A percentile compares a stretch with the other conserved stretches of the same genome.
These are phyloP conservation scores for Cronartium ribicola DNA, from an alignment of 1,284 basidiomycete species.

Conservation along the genomic window DNA sequence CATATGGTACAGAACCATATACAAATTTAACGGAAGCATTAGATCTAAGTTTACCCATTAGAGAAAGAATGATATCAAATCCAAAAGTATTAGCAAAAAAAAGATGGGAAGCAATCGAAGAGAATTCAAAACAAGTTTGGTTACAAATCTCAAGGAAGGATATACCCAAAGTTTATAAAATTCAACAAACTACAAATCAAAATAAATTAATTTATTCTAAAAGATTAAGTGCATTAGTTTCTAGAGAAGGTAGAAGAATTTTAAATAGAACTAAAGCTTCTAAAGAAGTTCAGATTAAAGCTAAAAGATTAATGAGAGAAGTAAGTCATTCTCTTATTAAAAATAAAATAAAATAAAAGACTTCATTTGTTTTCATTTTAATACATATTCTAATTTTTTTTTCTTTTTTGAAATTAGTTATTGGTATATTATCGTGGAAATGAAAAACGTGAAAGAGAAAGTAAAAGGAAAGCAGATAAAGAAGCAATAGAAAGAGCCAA, in stretches of 20 bases:
- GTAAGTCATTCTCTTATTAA: constrained; percentile 50
- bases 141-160: constrained; percentile 50
- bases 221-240: constrained; percentile 70
- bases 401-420: constrained; percentile 59
- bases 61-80: constrained; percentile 32
- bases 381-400: not conserved
- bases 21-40: constrained; percentile 20
- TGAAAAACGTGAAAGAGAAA: constrained; percentile 80
- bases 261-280: constrained; percentile 73
- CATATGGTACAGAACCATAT: constrained; percentile 40
- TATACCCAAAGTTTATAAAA: constrained; percentile 51
- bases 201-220: constrained; percentile 61
- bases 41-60: constrained; percentile 25
- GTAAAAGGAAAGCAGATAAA: constrained; percentile 88
- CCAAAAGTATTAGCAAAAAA: constrained; percentile 40
- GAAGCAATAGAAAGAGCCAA: constrained; percentile 84
- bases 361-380: not conserved
- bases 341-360: not conserved
- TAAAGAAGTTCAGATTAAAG: constrained; percentile 83
- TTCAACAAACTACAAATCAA: constrained; percentile 48
- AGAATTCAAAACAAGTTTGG: constrained; percentile 51
- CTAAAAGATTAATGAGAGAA: constrained; percentile 71
- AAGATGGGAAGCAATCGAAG: constrained; percentile 46
- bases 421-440: constrained; percentile 97
- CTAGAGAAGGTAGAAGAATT: constrained; percentile 74